Conservation (phyloP, 1,284 basidiomycete species). For the Filobasidium uniguttulatum region DNA sequence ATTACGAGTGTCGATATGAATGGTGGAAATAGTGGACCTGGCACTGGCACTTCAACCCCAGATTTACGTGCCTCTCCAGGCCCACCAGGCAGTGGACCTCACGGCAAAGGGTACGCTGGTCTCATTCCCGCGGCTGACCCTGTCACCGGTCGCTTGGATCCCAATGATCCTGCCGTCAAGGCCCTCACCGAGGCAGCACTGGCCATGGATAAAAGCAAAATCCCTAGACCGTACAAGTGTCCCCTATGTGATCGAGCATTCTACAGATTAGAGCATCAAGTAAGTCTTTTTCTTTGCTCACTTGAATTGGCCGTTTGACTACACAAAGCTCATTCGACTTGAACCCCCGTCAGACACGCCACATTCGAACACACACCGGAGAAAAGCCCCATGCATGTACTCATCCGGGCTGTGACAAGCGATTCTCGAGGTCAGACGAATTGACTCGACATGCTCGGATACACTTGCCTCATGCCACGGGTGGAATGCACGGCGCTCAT, state of each 20-base stretch:
- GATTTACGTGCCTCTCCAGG: no score
- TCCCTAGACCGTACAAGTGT: constrained; percentile 82
- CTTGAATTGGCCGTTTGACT: no score
- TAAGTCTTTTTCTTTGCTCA: constrained; percentile 34
- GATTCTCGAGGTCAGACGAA: constrained; percentile 93
- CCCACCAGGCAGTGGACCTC: no score
- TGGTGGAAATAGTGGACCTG: no score
- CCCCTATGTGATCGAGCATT: constrained; percentile 83
- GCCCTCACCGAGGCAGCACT: constrained; percentile 38
- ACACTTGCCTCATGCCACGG: constrained; percentile 44
- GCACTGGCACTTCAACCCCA: no score
- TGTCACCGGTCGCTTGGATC: constrained; percentile 36
- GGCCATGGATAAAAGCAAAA: constrained; percentile 41
- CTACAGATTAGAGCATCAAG: constrained; percentile 84
- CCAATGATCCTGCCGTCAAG: constrained; percentile 38
- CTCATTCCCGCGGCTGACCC: constrained; percentile 31
- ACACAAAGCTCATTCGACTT: no score
- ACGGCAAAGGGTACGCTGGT: not conserved
- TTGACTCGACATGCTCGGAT: constrained; percentile 91
- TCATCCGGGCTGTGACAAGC: constrained; percentile 90
- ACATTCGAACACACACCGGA: constrained; percentile 95
- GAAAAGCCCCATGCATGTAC: constrained; percentile 94
- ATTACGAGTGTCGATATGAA: no score
- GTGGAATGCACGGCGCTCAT: constrained; percentile 10
- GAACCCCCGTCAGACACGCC: constrained; percentile 67